phyloP scores from a whole-genome alignment of 2,329 filamentous ascomycete genomes.

The Colletotrichum euphorbiae region DNA sequence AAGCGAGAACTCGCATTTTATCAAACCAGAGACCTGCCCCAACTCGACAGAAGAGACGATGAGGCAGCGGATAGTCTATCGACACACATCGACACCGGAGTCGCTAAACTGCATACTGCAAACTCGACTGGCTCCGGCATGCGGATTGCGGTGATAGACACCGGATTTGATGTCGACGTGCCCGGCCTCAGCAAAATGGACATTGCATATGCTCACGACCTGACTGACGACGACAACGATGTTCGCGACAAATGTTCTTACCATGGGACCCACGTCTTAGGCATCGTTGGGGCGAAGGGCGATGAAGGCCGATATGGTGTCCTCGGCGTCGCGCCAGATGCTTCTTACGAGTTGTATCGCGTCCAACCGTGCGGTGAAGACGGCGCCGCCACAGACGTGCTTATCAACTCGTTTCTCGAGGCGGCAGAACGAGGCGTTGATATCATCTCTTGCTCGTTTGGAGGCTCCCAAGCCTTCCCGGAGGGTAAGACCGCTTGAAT shows the following conservation, averaged over 20 bases:
- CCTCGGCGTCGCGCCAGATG: constrained; percentile 44
- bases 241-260: constrained; percentile 15
- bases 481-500: neutral
- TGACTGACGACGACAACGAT: constrained; percentile 26
- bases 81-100: constrained; percentile 45
- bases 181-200: constrained; percentile 16
- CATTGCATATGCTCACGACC: constrained; percentile 6
- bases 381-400: constrained; percentile 23
- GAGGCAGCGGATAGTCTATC: constrained; percentile 2
- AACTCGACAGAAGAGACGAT: neutral
- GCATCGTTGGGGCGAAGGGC: constrained; percentile 22
- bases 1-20: neutral
- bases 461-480: neutral
- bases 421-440: constrained; percentile 21
- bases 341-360: constrained; percentile 42
- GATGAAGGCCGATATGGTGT: constrained; percentile 40
- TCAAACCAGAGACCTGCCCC: neutral
- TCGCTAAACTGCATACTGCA: constrained; percentile 18
- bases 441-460: constrained; percentile 21
- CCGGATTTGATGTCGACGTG: constrained; percentile 11
- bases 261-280: constrained; percentile 26
- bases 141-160: constrained; percentile 24
- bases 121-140: constrained; percentile 21
- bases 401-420: constrained; percentile 26
- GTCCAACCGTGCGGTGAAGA: constrained; percentile 38